These are phyloP conservation scores for Gracilaria vermiculophylla DNA, from an alignment of 23 red algal species.

Conservation along the genomic window DNA sequence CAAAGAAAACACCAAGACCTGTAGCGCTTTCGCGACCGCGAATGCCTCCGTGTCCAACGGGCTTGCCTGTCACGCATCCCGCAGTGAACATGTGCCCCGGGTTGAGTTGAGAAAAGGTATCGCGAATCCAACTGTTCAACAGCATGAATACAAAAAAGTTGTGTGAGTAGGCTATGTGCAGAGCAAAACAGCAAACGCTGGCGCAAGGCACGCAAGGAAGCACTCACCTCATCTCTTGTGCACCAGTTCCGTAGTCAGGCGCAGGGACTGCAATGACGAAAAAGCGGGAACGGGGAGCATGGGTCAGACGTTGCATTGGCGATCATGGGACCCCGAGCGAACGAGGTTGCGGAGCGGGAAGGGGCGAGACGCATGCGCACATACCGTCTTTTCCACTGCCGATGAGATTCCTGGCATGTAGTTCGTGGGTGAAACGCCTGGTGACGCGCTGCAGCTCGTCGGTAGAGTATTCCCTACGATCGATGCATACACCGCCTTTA, in stretches of 20 bases:
- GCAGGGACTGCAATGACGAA: conserved; percentile 73
- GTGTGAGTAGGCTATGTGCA: not conserved
- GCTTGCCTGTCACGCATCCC: conserved; percentile 94
- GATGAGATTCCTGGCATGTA: conserved; percentile 90
- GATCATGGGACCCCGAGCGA: not conserved
- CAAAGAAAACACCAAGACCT: conserved; percentile 92
- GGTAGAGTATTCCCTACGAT: conserved; percentile 71
- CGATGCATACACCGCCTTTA: conserved; percentile 94
- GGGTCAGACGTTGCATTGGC: not conserved
- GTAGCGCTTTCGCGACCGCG: conserved; percentile 94
- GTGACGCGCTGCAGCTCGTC: conserved; percentile 89
- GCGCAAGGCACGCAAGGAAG: not conserved
- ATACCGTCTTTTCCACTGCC: conserved; percentile 85
- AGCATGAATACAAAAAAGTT: not conserved
- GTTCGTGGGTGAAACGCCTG: conserved; percentile 84
- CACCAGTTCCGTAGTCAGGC: conserved; percentile 94
- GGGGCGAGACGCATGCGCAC: not conserved
- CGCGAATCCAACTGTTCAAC: conserved; percentile 76
- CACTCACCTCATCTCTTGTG: conserved; percentile 89
- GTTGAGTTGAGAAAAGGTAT: conserved; percentile 88
- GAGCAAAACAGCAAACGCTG: not conserved
- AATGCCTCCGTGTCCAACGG: conserved; percentile 92
- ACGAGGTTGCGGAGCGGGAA: too few relatives aligned
- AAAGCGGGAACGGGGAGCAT: not conserved
- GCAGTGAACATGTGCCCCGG: conserved; percentile 80